Base-by-base conservation (phyloP, 2,329 filamentous ascomycete species). In the Fusarium kyushuense region DNA sequence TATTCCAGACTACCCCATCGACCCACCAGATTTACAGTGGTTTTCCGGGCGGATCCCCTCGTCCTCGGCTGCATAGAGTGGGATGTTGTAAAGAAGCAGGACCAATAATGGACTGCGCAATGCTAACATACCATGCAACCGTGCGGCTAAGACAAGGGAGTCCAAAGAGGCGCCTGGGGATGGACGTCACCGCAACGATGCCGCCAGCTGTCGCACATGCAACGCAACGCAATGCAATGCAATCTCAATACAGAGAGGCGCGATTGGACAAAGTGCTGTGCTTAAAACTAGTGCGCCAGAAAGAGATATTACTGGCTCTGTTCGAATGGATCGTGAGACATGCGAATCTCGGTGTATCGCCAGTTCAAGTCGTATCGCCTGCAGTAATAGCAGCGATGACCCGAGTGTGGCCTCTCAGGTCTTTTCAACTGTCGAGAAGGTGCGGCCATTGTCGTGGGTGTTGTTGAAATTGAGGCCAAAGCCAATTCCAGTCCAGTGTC, bases 141-240 rank as follows among this genome's bases (percentile, higher is more conserved):
- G 67, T 71, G 71, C 71, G 64, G 71, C 71, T 73, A 74, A 70
- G 69, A 72, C 67, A 71, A 56, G 56, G 65, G 67, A 36, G 60
- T 63, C 52, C 52, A 35, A 60, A 66, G 54, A 65, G 40, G 42
- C 69, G 58, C 59, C 61, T 46, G 49, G 61, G 46, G 54, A 60
- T 53, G 54, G 68, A 73, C 71, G 71, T 73, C 70, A 73, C 71
- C 58, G 58, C 55, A 70, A 66, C 54, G 48, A 69, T 65, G 63
- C 58, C 57, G 54, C 62, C 47, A 66, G 54, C 36, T 49, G 47
- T 54, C 32, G 48, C 53, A 58, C 60, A 72, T 62, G 67, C 57
- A 42, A 48, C 45, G 67, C 55, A 45, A 48, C 45, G 69, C 55
- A 45, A 48, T 30, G 40, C 41, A 55, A 69, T 68, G 67, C 70